phyloP scores from a whole-genome alignment of 208 protist genomes.

The Acanthamoeba royreba region DNA sequence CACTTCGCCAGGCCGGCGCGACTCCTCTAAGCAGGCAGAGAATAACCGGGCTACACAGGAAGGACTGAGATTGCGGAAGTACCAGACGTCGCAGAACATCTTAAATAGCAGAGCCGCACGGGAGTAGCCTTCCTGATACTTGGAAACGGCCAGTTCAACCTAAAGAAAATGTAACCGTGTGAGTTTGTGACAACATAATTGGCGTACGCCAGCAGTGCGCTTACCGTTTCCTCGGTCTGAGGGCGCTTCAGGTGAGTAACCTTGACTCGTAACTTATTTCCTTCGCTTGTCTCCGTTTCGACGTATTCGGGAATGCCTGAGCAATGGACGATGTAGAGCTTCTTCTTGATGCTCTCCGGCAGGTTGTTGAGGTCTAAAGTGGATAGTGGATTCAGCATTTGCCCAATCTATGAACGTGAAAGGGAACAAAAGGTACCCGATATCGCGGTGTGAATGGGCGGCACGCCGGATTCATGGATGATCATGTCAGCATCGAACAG shows the following conservation, averaged over 20 bases:
- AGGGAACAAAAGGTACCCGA: background rate
- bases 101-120: background rate
- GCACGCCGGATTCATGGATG: slow-evolving; percentile 74
- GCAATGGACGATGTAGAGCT: slow-evolving; percentile 56
- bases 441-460: slow-evolving; percentile 73
- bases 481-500: slow-evolving; percentile 68
- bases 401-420: background rate
- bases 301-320: background rate
- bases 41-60: background rate
- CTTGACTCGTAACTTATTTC: background rate
- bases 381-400: background rate
- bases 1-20: background rate
- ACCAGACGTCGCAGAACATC: slow-evolving; percentile 10
- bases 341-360: slow-evolving; percentile 51
- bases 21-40: background rate
- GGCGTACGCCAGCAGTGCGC: background rate
- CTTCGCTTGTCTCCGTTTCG: background rate
- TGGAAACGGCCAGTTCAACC: background rate
- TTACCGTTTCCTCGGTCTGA: background rate
- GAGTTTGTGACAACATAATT: too few species aligned
- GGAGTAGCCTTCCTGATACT: background rate
- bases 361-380: slow-evolving; percentile 42
- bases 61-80: background rate
- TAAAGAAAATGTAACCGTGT: too few species aligned
- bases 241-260: background rate